A percentile compares a stretch with the other conserved stretches of the same genome.
phyloP scores from a whole-genome alignment of 495 filamentous ascomycete species.

The Penicillium riverlandense region DNA sequence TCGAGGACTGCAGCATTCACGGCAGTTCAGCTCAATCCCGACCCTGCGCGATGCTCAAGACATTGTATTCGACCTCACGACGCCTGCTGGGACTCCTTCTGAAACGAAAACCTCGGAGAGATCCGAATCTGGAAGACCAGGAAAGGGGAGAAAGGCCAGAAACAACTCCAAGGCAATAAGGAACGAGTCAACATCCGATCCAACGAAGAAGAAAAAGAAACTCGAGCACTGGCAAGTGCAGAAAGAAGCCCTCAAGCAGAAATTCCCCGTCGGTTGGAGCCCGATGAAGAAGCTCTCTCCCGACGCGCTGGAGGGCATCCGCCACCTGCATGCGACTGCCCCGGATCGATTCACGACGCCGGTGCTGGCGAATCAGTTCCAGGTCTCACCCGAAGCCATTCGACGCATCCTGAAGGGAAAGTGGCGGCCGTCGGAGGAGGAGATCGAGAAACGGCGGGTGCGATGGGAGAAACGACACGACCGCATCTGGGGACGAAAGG shows the following conservation, averaged over 20 bases:
- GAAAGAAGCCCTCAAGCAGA: slow-evolving; percentile 58
- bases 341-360: slow-evolving; percentile 69
- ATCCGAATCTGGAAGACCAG: background rate
- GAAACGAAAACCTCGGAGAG: background rate
- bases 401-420: slow-evolving; percentile 78
- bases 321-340: slow-evolving; percentile 64
- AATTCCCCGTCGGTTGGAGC: slow-evolving; percentile 72
- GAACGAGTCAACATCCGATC: too few species aligned
- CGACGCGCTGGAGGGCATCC: slow-evolving; percentile 81
- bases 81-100: background rate
- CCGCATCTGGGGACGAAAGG: slow-evolving; percentile 66
- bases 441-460: slow-evolving; percentile 50
- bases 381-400: slow-evolving; percentile 79
- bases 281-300: slow-evolving; percentile 84
- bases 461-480: slow-evolving; percentile 78
- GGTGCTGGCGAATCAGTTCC: slow-evolving; percentile 70
- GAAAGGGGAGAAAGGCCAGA: background rate
- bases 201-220: slow-evolving; percentile 19
- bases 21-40: slow-evolving; percentile 9
- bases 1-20: background rate
- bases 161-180: background rate
- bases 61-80: background rate
- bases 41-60: background rate
- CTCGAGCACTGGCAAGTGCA: slow-evolving; percentile 62
- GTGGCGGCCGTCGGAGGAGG: slow-evolving; percentile 64